Evolutionary conservation across 2,329 filamentous ascomycete species (phyloP), one percentile per base, ranked within the genome.

Genomic region (Calonectria fujianensis): DNA sequence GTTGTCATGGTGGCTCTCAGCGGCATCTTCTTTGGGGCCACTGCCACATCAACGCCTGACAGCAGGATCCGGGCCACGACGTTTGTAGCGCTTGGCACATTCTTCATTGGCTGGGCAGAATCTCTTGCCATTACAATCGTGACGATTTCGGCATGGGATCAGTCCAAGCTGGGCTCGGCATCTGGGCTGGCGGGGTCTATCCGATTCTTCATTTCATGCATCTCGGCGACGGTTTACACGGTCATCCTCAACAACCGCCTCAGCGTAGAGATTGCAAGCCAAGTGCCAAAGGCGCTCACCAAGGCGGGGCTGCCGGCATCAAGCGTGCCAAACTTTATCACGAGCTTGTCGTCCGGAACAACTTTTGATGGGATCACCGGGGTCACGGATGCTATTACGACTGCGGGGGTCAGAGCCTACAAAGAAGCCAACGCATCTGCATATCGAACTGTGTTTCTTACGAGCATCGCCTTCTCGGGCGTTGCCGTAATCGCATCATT

Each of bases 41-140:
- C 82, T 18, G 82, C 81, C 24, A 82, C 80, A 5, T 81, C 81
- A 52, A 80, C 78, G 0, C 81, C 81, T 1, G 81, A 80, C 31
- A 83, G 79, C 24, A 77, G 73, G 65, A 75, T 70, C 1, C 78
- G 80, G 20, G 81, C 82, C n/a, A 75, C 76, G 9, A 77, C 78
- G 1, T 79, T 84, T 37, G 78, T 85, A 14, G 75, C 78, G 5
- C 64, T 84, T 24, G 83, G 82, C n/a, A 80, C 80, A 51, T 84
- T 84, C 75, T 82, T 83, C 57, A 80, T 85, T 70, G 84, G 85
- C 39, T 85, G 83, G 82, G 79, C 80, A 41, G 84, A 85, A 74
- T 82, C 80, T 20, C 76, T 83, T 24, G 80, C 82, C 54, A 83
- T 86, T 74, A 82, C 82, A 18, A 82, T 84, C 51, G 81, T 83